Evolutionary conservation across 2,329 filamentous ascomycete species (phyloP).

Genomic region (Rutstroemia sp.): DNA sequence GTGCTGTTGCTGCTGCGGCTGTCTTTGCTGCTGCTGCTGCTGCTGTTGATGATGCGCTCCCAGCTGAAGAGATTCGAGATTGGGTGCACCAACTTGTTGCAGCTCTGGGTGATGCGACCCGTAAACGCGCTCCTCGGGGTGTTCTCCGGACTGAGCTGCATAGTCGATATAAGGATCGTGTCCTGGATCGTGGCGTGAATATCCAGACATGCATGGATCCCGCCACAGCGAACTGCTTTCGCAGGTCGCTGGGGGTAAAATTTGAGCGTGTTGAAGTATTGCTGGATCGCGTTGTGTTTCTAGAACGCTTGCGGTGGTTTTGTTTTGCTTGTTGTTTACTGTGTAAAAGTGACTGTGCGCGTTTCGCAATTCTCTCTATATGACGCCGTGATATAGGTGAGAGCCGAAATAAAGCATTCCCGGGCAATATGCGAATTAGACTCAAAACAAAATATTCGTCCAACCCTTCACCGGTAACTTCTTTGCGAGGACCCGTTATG

Average conservation of each 20-base stretch:
- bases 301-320: conserved; percentile 21
- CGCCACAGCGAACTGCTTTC: conserved; percentile 71
- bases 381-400: conserved; percentile 27
- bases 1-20: conserved; percentile 45
- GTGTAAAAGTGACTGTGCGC: conserved; percentile 21
- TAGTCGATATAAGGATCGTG: conserved; percentile 64
- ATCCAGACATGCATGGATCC: conserved; percentile 58
- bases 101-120: conserved; percentile 37
- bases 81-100: conserved; percentile 26
- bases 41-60: conserved; percentile 45
- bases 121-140: conserved; percentile 58
- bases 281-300: conserved; percentile 26
- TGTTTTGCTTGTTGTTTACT: conserved; percentile 24
- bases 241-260: conserved; percentile 59
- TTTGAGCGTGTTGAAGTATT: conserved; percentile 26
- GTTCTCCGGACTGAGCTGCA: conserved; percentile 57
- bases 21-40: conserved; percentile 45
- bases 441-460: conserved; percentile 22
- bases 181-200: conserved; percentile 52
- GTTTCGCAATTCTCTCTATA: conserved; percentile 26
- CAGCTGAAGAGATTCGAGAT: conserved; percentile 25
- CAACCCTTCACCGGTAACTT: conserved; percentile 18
- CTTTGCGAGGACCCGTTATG: not conserved
- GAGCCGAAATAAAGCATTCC: conserved; percentile 25
- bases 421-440: conserved; percentile 17